A percentile compares a stretch with the other conserved stretches of the same genome.
Conservation (phyloP, 1,139 yeast species). For the Suhomyces anneliseae region DNA sequence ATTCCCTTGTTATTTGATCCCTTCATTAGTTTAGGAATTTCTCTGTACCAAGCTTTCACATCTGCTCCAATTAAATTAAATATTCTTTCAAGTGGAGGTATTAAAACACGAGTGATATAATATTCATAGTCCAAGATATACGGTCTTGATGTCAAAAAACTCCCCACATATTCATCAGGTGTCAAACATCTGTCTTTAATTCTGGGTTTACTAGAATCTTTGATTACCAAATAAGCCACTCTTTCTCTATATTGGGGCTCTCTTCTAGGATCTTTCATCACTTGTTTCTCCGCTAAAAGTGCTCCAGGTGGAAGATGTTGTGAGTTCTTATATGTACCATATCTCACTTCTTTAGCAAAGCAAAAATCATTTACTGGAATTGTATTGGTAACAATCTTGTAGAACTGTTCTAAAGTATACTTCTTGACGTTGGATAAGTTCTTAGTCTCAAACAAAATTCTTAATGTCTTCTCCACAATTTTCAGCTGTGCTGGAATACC, state of each 20-base stretch:
- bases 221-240: constrained; percentile 79
- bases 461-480: constrained; percentile 68
- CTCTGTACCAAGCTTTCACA: constrained; percentile 73
- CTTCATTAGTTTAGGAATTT: constrained; percentile 51
- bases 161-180: constrained; percentile 66
- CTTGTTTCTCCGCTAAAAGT: constrained; percentile 61
- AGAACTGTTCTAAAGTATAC: constrained; percentile 65
- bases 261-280: constrained; percentile 63
- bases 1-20: constrained; percentile 6
- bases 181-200: constrained; percentile 77
- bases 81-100: constrained; percentile 87
- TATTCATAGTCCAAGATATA: constrained; percentile 73
- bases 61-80: constrained; percentile 84
- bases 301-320: constrained; percentile 90
- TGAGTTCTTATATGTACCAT: constrained; percentile 79
- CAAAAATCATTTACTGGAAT: constrained; percentile 80
- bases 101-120: constrained; percentile 75
- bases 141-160: constrained; percentile 32
- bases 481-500: constrained; percentile 92
- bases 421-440: constrained; percentile 70
- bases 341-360: constrained; percentile 85
- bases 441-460: constrained; percentile 67
- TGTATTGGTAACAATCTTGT: constrained; percentile 58
- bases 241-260: constrained; percentile 90
- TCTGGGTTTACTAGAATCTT: constrained; percentile 64